Percentiles rank a stretch among this genome's conserved stretches.
These are phyloP conservation scores for Chamaecrista fasciculata DNA, from an alignment of 306 rosid species.

Conservation along the genomic window DNA sequence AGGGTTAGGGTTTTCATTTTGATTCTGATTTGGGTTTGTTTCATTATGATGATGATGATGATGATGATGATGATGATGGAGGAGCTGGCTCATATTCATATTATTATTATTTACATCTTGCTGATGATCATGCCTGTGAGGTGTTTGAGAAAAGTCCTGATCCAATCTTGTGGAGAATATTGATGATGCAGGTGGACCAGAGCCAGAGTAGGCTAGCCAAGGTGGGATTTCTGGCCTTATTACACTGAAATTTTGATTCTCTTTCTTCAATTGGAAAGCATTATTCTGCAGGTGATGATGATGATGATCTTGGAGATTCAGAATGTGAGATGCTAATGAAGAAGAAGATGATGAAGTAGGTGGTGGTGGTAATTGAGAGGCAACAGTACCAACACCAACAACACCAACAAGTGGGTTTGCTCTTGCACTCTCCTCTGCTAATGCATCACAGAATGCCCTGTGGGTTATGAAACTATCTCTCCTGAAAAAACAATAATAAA, in stretches of 20 bases:
- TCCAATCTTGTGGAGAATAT: constrained; percentile 30
- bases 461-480: constrained; percentile 99
- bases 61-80: too few species aligned
- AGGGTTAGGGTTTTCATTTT: constrained; percentile 50
- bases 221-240: constrained; percentile 60
- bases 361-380: constrained; percentile 33
- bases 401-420: constrained; percentile 47
- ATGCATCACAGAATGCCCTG: constrained; percentile 98
- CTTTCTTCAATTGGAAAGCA: constrained; percentile 53
- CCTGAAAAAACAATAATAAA: too few species aligned
- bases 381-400: too few species aligned
- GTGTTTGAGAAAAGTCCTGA: constrained; percentile 8
- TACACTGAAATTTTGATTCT: constrained; percentile 46
- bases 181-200: constrained; percentile 13
- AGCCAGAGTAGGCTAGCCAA: constrained; percentile 48
- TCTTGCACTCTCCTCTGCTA: constrained; percentile 93
- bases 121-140: constrained; percentile 19
- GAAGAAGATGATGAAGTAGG: too few species aligned
- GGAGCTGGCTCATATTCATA: too few species aligned
- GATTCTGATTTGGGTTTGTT: not conserved
- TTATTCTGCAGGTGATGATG: too few species aligned
- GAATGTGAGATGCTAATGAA: constrained; percentile 33
- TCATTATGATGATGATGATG: too few species aligned
- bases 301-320: constrained; percentile 41
- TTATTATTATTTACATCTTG: too few species aligned